phyloP scores from a whole-genome alignment of 805 yeast species.

The Candida morakotiae region DNA sequence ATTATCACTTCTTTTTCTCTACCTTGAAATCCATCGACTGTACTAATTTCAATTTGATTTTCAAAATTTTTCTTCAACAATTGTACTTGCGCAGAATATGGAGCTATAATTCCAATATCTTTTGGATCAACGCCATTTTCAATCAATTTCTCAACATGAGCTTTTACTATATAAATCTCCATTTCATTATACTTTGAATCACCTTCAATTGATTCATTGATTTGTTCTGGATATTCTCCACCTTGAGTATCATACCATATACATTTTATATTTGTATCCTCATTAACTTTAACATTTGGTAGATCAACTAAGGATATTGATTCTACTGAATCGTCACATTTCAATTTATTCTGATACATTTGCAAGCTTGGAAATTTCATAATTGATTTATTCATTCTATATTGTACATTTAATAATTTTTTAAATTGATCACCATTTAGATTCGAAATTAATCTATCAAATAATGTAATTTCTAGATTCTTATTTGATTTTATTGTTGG shows the following conservation, averaged over 20 bases:
- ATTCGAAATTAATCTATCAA: slow-evolving; percentile 65
- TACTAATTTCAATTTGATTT: slow-evolving; percentile 63
- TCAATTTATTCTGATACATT: slow-evolving; percentile 59
- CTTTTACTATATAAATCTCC: slow-evolving; percentile 60
- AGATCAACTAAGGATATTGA: slow-evolving; percentile 53
- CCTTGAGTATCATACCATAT: slow-evolving; percentile 95
- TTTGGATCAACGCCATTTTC: slow-evolving; percentile 48
- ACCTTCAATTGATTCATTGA: slow-evolving; percentile 21
- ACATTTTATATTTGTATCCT: slow-evolving; percentile 51
- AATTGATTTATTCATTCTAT: slow-evolving; percentile 77
- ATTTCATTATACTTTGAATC: slow-evolving; percentile 71
- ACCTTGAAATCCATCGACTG: slow-evolving; percentile 97
- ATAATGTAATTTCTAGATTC: slow-evolving; percentile 62
- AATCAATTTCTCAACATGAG: slow-evolving; percentile 52
- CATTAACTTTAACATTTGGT: slow-evolving; percentile 38
- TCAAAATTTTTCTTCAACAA: slow-evolving; percentile 42
- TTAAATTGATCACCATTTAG: slow-evolving; percentile 43
- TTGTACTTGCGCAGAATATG: slow-evolving; percentile 84
- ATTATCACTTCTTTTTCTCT: slow-evolving; percentile 87
- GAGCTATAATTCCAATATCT: slow-evolving; percentile 82
- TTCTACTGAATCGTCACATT: slow-evolving; percentile 59
- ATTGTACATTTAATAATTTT: slow-evolving; percentile 69
- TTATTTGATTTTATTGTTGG: slow-evolving; percentile 68
- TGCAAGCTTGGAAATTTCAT: slow-evolving; percentile 73
- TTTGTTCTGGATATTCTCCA: slow-evolving; percentile 67